Conservation (phyloP, 805 yeast species). For the Lipomyces yamadae region DNA sequence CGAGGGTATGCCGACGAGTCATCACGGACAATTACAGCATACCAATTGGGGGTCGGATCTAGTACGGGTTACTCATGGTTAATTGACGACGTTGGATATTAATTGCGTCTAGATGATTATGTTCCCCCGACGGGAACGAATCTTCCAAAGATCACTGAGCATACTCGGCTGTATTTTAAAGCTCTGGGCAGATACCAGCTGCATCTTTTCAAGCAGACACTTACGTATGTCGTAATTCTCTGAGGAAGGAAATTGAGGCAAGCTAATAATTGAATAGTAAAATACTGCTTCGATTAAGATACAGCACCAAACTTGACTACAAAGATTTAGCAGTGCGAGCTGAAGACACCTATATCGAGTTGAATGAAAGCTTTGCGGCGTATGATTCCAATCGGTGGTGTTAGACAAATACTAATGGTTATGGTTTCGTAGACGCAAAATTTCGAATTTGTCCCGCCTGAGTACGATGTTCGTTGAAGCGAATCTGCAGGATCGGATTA, state of each 20-base stretch:
- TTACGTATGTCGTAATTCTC: conserved; percentile 9
- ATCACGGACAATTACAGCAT: not conserved
- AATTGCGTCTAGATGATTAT: conserved; percentile 25
- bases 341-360: conserved; percentile 13
- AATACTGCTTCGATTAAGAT: conserved; percentile 17
- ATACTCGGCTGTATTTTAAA: conserved; percentile 16
- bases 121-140: conserved; percentile 35
- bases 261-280: not conserved
- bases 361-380: conserved; percentile 32
- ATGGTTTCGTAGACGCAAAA: conserved; percentile 8
- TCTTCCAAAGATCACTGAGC: conserved; percentile 14
- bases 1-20: conserved; percentile 24
- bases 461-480: conserved; percentile 31
- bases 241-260: not conserved
- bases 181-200: conserved; percentile 7
- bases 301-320: conserved; percentile 9
- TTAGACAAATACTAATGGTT: not conserved
- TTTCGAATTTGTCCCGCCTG: not conserved
- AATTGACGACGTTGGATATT: not conserved
- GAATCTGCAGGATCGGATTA: conserved; percentile 23
- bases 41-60: conserved; percentile 21
- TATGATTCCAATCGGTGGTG: conserved; percentile 9
- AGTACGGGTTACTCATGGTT: conserved; percentile 8
- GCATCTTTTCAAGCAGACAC: conserved; percentile 12
- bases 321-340: conserved; percentile 25